Base-by-base conservation (phyloP, 129 eudicot species). In the Sambucus nigra region DNA sequence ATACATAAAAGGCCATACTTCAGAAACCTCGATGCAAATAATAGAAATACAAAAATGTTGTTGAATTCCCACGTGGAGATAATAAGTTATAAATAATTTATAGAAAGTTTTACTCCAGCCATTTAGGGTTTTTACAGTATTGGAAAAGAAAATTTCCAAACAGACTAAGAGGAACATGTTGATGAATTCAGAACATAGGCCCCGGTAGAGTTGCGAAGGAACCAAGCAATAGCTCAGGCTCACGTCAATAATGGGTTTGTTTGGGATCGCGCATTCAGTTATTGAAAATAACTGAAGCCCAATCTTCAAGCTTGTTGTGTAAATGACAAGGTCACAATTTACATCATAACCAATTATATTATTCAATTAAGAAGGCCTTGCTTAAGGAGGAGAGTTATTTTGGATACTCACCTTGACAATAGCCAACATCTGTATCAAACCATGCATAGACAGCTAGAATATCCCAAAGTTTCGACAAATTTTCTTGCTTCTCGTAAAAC, bases 401-500 rank as follows among this genome's bases (percentile, higher is more conserved):
- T 12, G 25, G 20, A 6, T 23, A 67, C 83, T 49, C 26, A 91
- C 98, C 99, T 91, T 91, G 99, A 64, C 95, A 80, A 66, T 91
- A 91, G 52, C 95, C 95, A 53, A 91, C 84, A 56, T 91, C 99
- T 72, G 52, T 63, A 75, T 91, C 99, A 65, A 77, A 67, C 99
- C 99, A 91, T 6, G 99, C 75, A 78, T 91, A 91, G 39, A 86
- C 94, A 38, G 99, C 77, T 47, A 91, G 74, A 56, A 91, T 77
- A 74, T 91, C 99, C 99, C 99, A 91, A 38, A 91, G 94, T 80
- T 86, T 86, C 21, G 99, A 64, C 49, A 91, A 69, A 73, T 86
- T 86, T 53, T 82, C 95, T 68, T 79, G 82, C 76, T 86, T 86
- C 78, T 86, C 99, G 33, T 74, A 91, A 63, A 79, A 91, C 44